Evolutionary conservation across 176 grass and related monocot species (phyloP).

Genomic region (Carex cristatella): DNA sequence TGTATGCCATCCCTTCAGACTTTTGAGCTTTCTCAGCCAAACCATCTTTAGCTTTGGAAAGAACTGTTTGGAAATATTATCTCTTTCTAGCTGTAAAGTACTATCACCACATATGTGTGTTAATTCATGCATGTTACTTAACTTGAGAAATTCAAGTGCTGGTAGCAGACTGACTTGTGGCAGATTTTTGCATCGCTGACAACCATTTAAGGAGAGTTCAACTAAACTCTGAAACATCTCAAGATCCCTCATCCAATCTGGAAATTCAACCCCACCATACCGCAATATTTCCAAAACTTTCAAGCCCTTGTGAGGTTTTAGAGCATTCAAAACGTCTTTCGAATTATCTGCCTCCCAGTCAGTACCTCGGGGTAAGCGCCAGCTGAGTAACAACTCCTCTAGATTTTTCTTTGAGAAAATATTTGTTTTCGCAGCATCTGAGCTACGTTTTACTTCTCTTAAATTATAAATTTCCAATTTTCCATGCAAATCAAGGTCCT

Average conservation of each 20-base stretch:
- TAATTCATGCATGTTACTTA: background rate
- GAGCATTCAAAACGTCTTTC: background rate
- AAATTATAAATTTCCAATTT: background rate
- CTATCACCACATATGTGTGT: background rate
- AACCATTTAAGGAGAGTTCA: background rate
- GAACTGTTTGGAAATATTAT: background rate
- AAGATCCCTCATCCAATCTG: background rate
- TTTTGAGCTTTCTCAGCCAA: background rate
- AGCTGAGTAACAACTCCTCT: background rate
- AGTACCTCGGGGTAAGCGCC: background rate
- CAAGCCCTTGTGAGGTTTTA: background rate
- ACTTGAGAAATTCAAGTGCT: background rate
- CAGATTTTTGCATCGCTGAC: background rate
- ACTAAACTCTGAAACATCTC: background rate
- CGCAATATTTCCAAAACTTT: background rate
- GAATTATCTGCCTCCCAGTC: background rate
- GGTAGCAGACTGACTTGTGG: background rate
- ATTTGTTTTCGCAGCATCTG: background rate
- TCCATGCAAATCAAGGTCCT: conserved; percentile 8
- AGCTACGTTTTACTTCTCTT: background rate
- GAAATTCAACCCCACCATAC: conserved; percentile 5
- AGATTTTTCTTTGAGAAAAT: background rate
- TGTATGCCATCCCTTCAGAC: background rate
- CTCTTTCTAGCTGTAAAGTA: background rate
- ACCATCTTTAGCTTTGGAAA: conserved; percentile 1